A percentile compares a stretch with the other conserved stretches of the same genome.
Evolutionary conservation across 495 filamentous ascomycete species (phyloP).

Genomic region (Penicillium mononematosum): DNA sequence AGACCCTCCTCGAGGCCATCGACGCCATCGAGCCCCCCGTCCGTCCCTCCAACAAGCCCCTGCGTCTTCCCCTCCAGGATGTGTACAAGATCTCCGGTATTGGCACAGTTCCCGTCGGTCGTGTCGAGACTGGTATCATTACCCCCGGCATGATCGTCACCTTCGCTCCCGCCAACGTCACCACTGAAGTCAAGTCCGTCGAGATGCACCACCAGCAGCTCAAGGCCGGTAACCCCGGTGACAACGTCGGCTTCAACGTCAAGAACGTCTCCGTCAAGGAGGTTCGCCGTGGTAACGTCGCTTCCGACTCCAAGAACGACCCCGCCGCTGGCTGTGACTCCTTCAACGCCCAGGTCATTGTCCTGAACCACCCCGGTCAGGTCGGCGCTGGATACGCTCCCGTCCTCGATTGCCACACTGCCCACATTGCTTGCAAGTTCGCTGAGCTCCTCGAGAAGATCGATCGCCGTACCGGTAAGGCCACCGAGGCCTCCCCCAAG

Average conservation of each 20-base stretch:
- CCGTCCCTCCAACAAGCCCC: conserved; percentile 84
- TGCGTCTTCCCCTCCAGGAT: conserved; percentile 99
- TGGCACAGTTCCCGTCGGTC: conserved; percentile 98
- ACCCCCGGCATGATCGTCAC: conserved; percentile 94
- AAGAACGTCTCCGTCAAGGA: conserved; percentile 99
- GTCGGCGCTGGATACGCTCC: conserved; percentile 98
- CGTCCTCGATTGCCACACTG: conserved; percentile 98
- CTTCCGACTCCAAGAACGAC: conserved; percentile 99
- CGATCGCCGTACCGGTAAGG: conserved; percentile 99
- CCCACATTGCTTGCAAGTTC: conserved; percentile 99
- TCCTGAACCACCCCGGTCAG: conserved; percentile 99
- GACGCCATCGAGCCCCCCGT: conserved; percentile 90
- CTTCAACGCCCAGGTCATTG: conserved; percentile 99
- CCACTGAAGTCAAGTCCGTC: conserved; percentile 99
- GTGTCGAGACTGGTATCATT: conserved; percentile 99
- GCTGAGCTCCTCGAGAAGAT: conserved; percentile 98
- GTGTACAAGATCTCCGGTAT: conserved; percentile 99
- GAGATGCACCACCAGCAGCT: conserved; percentile 99
- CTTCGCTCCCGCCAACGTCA: conserved; percentile 91
- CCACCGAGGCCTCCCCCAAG: conserved; percentile 85
- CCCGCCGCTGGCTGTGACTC: conserved; percentile 82
- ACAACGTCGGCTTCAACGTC: conserved; percentile 99
- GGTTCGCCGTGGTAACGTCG: conserved; percentile 99
- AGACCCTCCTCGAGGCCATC: conserved; percentile 99
- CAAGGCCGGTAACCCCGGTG: conserved; percentile 89